phyloP scores from a whole-genome alignment of 495 filamentous ascomycete genomes.

The Penicillium coffeae region DNA sequence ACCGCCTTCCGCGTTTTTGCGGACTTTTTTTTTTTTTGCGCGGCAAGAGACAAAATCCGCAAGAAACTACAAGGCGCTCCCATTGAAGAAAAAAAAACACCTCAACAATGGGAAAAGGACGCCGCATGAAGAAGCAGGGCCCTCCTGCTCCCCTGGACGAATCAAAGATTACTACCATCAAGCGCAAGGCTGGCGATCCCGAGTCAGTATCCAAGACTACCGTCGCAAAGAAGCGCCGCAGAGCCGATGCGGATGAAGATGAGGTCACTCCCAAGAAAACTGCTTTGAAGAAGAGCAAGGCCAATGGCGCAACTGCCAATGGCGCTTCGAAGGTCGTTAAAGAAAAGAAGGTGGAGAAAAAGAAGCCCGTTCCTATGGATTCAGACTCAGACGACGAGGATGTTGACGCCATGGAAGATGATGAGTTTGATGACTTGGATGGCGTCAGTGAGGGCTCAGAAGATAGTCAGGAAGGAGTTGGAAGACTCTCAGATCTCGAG shows the following conservation, averaged over 20 bases:
- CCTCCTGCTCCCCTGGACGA: constrained; percentile 79
- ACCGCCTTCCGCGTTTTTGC: constrained; percentile 38
- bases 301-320: constrained; percentile 35
- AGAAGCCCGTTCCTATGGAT: constrained; percentile 42
- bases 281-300: constrained; percentile 44
- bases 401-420: constrained; percentile 39
- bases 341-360: constrained; percentile 34
- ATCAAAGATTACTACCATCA: constrained; percentile 65
- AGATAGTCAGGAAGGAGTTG: constrained; percentile 52
- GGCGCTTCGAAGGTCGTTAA: constrained; percentile 26
- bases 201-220: constrained; percentile 34
- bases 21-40: constrained; percentile 21
- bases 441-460: constrained; percentile 43
- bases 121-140: constrained; percentile 95
- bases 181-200: constrained; percentile 67
- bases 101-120: constrained; percentile 76
- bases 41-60: constrained; percentile 32
- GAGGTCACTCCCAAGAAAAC: constrained; percentile 25
- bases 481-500: constrained; percentile 45
- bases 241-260: constrained; percentile 43
- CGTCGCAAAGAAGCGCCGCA: constrained; percentile 66
- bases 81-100: constrained; percentile 22
- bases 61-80: constrained; percentile 15
- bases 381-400: constrained; percentile 40
- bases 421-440: constrained; percentile 54